Evolutionary conservation across 2,329 filamentous ascomycete genomes (phyloP).

Genomic region (Dactylellina parvicollis): DNA sequence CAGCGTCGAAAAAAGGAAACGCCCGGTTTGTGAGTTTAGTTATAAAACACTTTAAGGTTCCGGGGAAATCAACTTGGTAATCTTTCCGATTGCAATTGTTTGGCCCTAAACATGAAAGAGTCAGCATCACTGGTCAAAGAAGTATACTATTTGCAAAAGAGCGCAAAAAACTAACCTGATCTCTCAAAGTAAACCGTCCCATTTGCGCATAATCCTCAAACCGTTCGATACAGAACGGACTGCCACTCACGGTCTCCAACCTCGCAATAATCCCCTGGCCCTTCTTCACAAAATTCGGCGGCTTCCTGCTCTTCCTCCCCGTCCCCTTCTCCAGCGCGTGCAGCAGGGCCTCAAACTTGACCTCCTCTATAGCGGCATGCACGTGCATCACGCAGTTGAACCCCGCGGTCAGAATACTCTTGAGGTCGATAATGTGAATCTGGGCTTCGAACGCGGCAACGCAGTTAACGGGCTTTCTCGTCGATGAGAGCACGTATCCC

Average conservation of each 20-base stretch:
- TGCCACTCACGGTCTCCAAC: conserved; percentile 84
- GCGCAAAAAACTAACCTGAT: conserved; percentile 71
- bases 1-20: background rate
- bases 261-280: conserved; percentile 89
- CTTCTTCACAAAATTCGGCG: conserved; percentile 87
- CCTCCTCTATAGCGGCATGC: conserved; percentile 96
- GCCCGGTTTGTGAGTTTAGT: too few species aligned
- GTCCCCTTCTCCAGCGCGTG: conserved; percentile 98
- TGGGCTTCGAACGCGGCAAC: conserved; percentile 93
- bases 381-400: conserved; percentile 99
- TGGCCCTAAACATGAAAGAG: conserved; percentile 73
- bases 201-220: conserved; percentile 97
- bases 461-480: conserved; percentile 90
- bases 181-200: conserved; percentile 87
- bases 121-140: conserved; percentile 55
- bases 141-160: conserved; percentile 54
- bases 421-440: conserved; percentile 92
- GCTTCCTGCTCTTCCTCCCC: conserved; percentile 87
- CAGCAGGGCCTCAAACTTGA: conserved; percentile 85
- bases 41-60: conserved; percentile 26
- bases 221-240: conserved; percentile 87
- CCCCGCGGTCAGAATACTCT: conserved; percentile 89
- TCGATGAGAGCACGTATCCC: conserved; percentile 94
- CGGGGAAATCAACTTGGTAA: conserved; percentile 82
- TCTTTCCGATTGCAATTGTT: conserved; percentile 99